A percentile compares a stretch with the other conserved stretches of the same genome.
Conservation (phyloP, 2,329 filamentous ascomycete genomes). For the Graphilbum ipis-grandicollis region DNA sequence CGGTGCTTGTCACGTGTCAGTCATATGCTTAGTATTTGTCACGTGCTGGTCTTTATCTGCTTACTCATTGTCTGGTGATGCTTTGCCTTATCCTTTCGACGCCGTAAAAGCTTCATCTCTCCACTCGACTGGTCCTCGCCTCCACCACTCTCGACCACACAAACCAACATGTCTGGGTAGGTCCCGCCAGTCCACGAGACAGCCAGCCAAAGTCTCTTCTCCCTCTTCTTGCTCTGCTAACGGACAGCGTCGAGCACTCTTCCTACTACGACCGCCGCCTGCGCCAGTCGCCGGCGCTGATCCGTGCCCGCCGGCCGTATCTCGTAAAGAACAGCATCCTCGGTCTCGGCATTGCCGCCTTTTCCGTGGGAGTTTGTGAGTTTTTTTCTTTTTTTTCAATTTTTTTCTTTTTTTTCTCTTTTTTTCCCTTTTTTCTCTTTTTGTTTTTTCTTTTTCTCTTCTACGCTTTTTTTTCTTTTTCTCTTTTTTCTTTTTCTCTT, state of each 20-base stretch:
- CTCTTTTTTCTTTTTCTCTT: background rate
- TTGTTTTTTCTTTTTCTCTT: constrained; percentile 12
- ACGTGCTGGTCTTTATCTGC: too few relatives aligned
- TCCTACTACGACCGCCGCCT: constrained; percentile 88
- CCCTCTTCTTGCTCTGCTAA: background rate
- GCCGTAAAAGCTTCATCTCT: too few relatives aligned
- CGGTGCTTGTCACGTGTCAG: too few relatives aligned
- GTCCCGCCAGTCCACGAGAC: background rate
- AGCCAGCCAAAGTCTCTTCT: background rate
- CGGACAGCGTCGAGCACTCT: constrained; percentile 25
- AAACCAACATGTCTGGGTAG: constrained; percentile 7
- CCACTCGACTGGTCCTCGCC: too few relatives aligned
- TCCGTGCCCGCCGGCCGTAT: constrained; percentile 81
- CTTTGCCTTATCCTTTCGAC: too few relatives aligned
- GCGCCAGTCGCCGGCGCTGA: constrained; percentile 72
- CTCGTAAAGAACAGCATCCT: constrained; percentile 77
- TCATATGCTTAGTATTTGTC: too few relatives aligned
- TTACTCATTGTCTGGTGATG: too few relatives aligned
- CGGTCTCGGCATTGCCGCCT: constrained; percentile 54
- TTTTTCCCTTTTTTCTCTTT: constrained; percentile 56
- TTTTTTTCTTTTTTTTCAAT: constrained; percentile 10
- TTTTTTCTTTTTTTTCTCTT: too few relatives aligned
- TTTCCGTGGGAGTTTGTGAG: constrained; percentile 81
- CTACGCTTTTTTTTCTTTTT: background rate
- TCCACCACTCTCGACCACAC: background rate